A percentile compares a stretch with the other conserved stretches of the same genome.
phyloP scores from a whole-genome alignment of 2,329 filamentous ascomycete species.

The Hymenoscyphus fraxineus region DNA sequence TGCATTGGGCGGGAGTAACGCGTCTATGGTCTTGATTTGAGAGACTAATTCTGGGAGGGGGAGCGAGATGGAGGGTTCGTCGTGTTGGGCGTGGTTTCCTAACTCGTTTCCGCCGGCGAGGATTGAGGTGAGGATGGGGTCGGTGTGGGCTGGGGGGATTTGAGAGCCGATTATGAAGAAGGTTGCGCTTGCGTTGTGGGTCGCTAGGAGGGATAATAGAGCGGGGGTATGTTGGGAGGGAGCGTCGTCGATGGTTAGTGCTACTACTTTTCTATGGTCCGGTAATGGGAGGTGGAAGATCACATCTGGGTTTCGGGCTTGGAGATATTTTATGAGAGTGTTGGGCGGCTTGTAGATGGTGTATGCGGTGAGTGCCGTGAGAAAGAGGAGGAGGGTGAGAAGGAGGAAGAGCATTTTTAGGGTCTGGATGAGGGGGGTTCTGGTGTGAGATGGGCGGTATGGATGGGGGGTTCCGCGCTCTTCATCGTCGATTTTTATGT shows the following conservation, averaged over 20 bases:
- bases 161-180: conserved; percentile 88
- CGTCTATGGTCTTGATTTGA: conserved; percentile 65
- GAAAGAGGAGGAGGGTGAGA: conserved; percentile 22
- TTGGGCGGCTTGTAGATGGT: conserved; percentile 76
- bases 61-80: conserved; percentile 69
- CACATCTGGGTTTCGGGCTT: conserved; percentile 70
- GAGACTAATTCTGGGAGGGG: conserved; percentile 52
- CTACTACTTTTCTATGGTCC: conserved; percentile 61
- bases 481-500: conserved; percentile 35
- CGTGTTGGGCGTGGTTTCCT: conserved; percentile 85
- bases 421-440: not conserved
- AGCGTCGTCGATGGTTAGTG: conserved; percentile 83
- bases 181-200: conserved; percentile 68
- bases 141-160: conserved; percentile 50
- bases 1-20: conserved; percentile 49
- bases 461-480: conserved; percentile 16
- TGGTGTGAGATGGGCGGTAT: not conserved
- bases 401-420: conserved; percentile 23
- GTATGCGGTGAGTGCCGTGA: conserved; percentile 50
- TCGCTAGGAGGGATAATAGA: conserved; percentile 65
- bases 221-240: conserved; percentile 68
- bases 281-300: conserved; percentile 65
- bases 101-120: conserved; percentile 66
- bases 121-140: conserved; percentile 49
- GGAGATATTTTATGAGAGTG: conserved; percentile 67